phyloP scores from a whole-genome alignment of 2,329 filamentous ascomycete species.

The Neonectria coccinea region DNA sequence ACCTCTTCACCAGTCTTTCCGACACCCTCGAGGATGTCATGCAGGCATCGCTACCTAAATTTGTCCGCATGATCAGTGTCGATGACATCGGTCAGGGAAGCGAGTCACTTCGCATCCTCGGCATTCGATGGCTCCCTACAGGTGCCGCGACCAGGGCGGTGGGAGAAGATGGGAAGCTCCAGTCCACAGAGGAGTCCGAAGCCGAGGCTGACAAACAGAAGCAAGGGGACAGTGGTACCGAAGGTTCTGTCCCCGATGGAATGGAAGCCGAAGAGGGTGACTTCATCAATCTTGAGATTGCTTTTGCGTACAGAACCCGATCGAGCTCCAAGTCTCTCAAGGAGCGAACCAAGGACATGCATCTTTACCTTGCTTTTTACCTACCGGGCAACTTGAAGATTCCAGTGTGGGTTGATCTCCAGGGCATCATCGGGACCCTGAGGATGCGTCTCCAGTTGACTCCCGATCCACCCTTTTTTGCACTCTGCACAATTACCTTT shows the following conservation, averaged over 20 bases:
- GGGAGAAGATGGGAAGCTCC: constrained; percentile 66
- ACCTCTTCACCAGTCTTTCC: constrained; percentile 75
- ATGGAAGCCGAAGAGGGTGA: constrained; percentile 84
- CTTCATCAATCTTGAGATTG: constrained; percentile 81
- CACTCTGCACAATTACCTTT: constrained; percentile 79
- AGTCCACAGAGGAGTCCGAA: constrained; percentile 51
- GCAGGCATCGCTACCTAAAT: constrained; percentile 78
- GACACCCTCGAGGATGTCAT: constrained; percentile 84
- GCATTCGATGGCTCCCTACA: constrained; percentile 78
- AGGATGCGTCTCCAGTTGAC: constrained; percentile 77
- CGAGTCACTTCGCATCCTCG: constrained; percentile 76
- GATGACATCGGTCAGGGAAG: constrained; percentile 82
- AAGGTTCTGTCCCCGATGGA: constrained; percentile 59
- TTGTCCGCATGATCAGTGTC: constrained; percentile 79
- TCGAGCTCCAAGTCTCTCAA: constrained; percentile 72
- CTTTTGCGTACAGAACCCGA: constrained; percentile 77
- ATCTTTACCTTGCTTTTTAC: constrained; percentile 79
- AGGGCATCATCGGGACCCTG: constrained; percentile 77
- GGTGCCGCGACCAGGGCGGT: constrained; percentile 75
- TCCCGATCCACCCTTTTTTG: constrained; percentile 81
- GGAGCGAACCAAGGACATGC: constrained; percentile 73
- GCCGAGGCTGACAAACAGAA: constrained; percentile 50
- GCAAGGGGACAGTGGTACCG: constrained; percentile 53
- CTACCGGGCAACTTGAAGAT: constrained; percentile 66
- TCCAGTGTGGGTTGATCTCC: constrained; percentile 80